Evolutionary conservation across 306 rosid genomes (phyloP), one percentile per base, ranked within the genome.

Genomic region (Trifolium subterraneum): DNA sequence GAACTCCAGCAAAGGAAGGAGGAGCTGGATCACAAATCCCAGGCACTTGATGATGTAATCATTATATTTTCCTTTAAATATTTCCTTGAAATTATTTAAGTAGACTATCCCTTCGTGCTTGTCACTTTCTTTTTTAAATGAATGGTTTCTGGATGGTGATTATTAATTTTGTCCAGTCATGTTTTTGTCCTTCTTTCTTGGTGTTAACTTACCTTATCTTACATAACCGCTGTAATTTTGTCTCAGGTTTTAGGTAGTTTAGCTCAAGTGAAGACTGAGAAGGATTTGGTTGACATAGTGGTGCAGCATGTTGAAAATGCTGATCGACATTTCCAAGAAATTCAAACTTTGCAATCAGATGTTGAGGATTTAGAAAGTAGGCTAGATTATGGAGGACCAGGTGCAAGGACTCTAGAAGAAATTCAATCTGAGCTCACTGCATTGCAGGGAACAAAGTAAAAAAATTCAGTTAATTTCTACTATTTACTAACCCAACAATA

Each of bases 241-340:
- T 50, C 82, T 42, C 78, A 93, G 98, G 89, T 88, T 51, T 68
- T 91, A 38, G 96, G 91, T 83, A 90, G 85, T 83, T 84, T 80
- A 76, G 97, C 97, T 71, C 98, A 91, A 81, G 84, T 91, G 19
- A 86, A 91, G 87, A 78, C 87, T 51, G 97, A 93, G 54, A 91
- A 86, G 82, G 93, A 88, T 64, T 79, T 78, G 73, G 78, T 88
- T 77, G 94, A 91, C 74, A 59, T 73, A 74, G 81, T 91, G 86
- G 78, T 87, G 79, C 90, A 89, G 79, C 97, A 92, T 59, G 72
- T 87, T 84, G 98, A 91, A 79, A 80, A 82, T 60, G 92, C 88
- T 35, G 92, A 93, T 69, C 72, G 87, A 62, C 71, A 84, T 63
- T 87, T 80, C 81, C 94, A 82, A 78, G 98, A 89, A 74, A 83